Conservation (phyloP, 225 moss, liverwort and hornwort species). For the Sphagnum contortum region DNA sequence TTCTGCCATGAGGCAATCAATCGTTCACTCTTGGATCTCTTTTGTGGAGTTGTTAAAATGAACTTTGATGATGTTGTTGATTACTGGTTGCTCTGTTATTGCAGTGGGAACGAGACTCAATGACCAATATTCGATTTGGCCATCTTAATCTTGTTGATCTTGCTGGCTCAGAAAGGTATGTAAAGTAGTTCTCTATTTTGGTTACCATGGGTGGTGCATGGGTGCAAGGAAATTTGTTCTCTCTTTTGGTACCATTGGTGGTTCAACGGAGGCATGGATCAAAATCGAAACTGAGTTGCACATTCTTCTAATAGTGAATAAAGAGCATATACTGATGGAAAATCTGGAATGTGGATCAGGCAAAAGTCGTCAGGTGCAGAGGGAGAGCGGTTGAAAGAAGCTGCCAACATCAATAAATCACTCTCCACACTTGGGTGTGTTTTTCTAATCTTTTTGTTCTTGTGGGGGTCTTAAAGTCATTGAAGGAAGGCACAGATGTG, state of each 20-base stretch:
- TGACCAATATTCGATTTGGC: conserved; percentile 68
- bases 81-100: too few species aligned
- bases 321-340: not conserved
- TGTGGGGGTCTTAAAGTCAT: not conserved
- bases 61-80: not conserved
- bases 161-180: conserved; percentile 64
- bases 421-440: conserved; percentile 42
- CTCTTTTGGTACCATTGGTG: too few species aligned
- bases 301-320: too few species aligned
- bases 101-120: conserved; percentile 60
- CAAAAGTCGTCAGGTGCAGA: conserved; percentile 78
- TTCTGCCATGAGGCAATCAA: too few species aligned
- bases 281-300: too few species aligned
- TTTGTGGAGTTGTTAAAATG: too few species aligned
- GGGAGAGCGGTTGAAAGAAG: conserved; percentile 68
- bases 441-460: not conserved
- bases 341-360: conserved; percentile 11
- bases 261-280: too few species aligned
- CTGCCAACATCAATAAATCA: conserved; percentile 53
- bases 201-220: too few species aligned
- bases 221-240: too few species aligned
- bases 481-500: not conserved
- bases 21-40: too few species aligned
- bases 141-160: conserved; percentile 65
- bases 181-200: too few species aligned